These are phyloP conservation scores for Colletotrichum higginsianum DNA, from an alignment of 2,329 filamentous ascomycete species.

Conservation along the genomic window DNA sequence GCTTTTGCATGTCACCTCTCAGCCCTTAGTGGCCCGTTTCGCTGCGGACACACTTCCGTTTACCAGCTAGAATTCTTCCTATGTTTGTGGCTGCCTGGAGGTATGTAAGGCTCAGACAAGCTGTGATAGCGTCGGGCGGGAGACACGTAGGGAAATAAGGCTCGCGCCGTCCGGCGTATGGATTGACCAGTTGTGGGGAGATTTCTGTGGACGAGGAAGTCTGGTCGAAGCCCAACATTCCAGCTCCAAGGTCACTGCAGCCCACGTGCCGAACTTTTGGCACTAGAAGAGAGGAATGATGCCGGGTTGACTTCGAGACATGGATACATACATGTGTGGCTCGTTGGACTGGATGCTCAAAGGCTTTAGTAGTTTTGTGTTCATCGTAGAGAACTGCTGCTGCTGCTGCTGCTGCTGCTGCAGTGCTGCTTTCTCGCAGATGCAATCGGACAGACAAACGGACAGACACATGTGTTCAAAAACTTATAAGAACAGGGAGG, in stretches of 20 bases:
- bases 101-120: slow-evolving; percentile 3
- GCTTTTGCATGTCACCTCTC: background rate
- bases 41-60: too few relatives aligned
- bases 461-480: background rate
- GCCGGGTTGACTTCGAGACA: background rate
- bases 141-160: background rate
- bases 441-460: too few relatives aligned
- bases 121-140: background rate
- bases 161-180: background rate
- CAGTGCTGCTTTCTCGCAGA: background rate
- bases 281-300: background rate
- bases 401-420: background rate
- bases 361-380: background rate
- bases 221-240: background rate
- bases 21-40: background rate
- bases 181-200: too few relatives aligned
- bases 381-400: background rate
- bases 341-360: background rate
- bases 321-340: background rate
- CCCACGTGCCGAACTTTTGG: background rate
- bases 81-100: slow-evolving; percentile 3
- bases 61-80: background rate
- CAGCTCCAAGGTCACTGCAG: background rate
- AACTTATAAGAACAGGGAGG: background rate
- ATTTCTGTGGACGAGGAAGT: background rate